Conservation (phyloP, 257 asterid species). For the Henckelia pumila region DNA sequence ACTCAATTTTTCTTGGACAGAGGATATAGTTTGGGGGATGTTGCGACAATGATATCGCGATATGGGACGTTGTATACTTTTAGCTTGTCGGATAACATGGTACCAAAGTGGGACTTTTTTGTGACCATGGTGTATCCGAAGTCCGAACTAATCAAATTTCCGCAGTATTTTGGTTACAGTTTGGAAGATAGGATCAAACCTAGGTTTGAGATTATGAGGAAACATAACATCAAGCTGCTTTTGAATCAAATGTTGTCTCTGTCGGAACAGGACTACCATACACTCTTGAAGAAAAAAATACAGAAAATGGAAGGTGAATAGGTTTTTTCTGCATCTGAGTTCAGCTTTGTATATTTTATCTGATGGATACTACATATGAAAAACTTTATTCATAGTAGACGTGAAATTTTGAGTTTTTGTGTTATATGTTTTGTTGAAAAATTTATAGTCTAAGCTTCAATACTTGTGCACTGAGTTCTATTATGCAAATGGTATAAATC, state of each 20-base stretch:
- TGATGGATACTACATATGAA: neutral
- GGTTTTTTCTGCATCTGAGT: neutral
- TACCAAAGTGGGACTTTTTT: conserved; percentile 82
- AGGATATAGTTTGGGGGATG: conserved; percentile 58
- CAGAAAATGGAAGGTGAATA: conserved; percentile 36
- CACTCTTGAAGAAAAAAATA: conserved; percentile 57
- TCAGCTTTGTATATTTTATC: neutral
- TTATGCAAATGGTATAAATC: no score
- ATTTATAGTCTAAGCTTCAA: no score
- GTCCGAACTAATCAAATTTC: conserved; percentile 74
- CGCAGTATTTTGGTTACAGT: conserved; percentile 90
- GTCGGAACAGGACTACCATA: conserved; percentile 55
- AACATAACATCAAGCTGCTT: conserved; percentile 56
- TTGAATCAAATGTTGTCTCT: conserved; percentile 76
- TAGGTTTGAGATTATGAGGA: conserved; percentile 57
- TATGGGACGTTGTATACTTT: conserved; percentile 82
- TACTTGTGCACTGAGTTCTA: no score
- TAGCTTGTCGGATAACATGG: conserved; percentile 63
- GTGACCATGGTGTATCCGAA: conserved; percentile 66
- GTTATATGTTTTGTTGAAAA: no score
- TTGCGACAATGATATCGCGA: conserved; percentile 68
- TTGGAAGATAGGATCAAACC: conserved; percentile 82
- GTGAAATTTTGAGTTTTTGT: neutral
- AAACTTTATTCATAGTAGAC: neutral
- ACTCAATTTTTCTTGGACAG: conserved; percentile 68